Conservation (phyloP, 805 yeast species). For the Tetrapisispora fleetii region DNA sequence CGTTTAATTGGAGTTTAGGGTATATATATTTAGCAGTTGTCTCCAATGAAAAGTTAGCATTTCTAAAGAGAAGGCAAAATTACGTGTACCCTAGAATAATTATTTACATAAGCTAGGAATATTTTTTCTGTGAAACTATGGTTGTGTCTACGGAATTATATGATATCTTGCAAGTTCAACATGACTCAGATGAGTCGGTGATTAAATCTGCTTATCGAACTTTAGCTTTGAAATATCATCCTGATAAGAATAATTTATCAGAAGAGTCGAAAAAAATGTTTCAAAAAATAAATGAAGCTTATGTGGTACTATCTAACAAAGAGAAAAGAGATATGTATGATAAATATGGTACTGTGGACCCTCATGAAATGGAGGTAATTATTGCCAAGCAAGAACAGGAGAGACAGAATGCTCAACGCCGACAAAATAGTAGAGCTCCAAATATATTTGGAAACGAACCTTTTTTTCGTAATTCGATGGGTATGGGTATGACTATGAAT, state of each 20-base stretch:
- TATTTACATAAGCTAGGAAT: not conserved
- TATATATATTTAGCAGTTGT: too few species aligned
- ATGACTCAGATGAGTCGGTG: conserved; percentile 37
- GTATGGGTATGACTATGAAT: not conserved
- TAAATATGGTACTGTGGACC: conserved; percentile 33
- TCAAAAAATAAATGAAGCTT: conserved; percentile 56
- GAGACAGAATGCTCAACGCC: conserved; percentile 4
- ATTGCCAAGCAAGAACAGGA: conserved; percentile 6
- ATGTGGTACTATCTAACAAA: conserved; percentile 47
- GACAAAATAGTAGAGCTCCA: conserved; percentile 4
- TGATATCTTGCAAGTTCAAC: conserved; percentile 47
- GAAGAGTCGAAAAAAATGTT: conserved; percentile 44
- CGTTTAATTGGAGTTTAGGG: not conserved
- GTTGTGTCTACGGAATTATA: conserved; percentile 26
- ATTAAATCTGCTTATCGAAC: conserved; percentile 48
- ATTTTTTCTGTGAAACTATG: not conserved
- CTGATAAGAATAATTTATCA: conserved; percentile 49
- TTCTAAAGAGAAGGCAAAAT: too few species aligned
- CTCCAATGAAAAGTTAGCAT: too few species aligned
- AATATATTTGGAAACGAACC: conserved; percentile 1
- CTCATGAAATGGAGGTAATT: conserved; percentile 7
- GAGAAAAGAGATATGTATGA: conserved; percentile 43
- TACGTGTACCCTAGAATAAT: too few species aligned
- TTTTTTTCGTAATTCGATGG: conserved; percentile 1
- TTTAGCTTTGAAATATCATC: conserved; percentile 48